phyloP scores from a whole-genome alignment of 1,284 basidiomycete genomes.

The Takashimella tepidaria region DNA sequence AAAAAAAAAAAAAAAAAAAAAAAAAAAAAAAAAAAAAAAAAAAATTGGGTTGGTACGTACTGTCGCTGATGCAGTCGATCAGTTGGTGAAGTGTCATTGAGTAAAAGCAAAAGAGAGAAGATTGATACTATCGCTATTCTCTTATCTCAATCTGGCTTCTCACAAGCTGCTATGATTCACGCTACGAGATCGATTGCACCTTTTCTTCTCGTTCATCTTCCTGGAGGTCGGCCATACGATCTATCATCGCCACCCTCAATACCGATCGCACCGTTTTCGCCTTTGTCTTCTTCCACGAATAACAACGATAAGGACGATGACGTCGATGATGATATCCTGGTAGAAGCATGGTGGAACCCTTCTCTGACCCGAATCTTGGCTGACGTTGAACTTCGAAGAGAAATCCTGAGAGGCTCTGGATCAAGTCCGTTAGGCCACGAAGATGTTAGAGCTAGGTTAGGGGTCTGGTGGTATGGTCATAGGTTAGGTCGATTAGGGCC shows the following conservation, averaged over 20 bases:
- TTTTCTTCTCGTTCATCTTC: conserved; percentile 69
- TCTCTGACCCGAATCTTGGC: conserved; percentile 1
- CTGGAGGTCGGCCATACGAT: conserved; percentile 43
- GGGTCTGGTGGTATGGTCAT: conserved; percentile 10
- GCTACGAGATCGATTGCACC: conserved; percentile 67
- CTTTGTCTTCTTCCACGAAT: background rate
- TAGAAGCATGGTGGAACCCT: conserved; percentile 15
- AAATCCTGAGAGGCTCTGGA: conserved; percentile 1
- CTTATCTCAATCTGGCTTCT: conserved; percentile 71
- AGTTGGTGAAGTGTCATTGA: too few relatives aligned
- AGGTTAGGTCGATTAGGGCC: conserved; percentile 13
- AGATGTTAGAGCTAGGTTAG: background rate
- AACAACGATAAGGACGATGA: background rate
- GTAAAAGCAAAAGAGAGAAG: background rate
- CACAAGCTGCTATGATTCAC: conserved; percentile 59
- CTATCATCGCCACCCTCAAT: background rate
- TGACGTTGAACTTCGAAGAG: conserved; percentile 9
- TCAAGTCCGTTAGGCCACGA: background rate
- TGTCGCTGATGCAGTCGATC: too few relatives aligned
- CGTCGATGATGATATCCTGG: background rate
- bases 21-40: too few relatives aligned
- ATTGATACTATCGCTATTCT: conserved; percentile 58
- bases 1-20: too few relatives aligned
- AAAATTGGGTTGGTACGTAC: too few relatives aligned
- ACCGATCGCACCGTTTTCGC: background rate